Percentiles rank a stretch among this genome's conserved stretches.
phyloP scores from a whole-genome alignment of 1,139 yeast species.

The Kurtzmaniella quercitrusa region DNA sequence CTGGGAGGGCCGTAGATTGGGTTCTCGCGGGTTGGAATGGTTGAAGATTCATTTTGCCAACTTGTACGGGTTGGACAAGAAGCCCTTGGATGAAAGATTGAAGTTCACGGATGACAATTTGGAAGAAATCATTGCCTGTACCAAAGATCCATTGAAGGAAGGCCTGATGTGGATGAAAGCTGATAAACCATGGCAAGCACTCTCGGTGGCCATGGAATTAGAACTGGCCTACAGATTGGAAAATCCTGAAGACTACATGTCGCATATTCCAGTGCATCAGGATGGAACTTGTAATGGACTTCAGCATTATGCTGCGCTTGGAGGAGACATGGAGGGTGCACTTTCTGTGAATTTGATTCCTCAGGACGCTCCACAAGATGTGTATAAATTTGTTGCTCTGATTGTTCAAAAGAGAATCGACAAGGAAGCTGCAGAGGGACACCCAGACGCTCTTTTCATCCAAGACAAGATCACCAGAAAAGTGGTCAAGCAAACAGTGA shows the following conservation, averaged over 20 bases:
- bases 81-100: conserved; percentile 71
- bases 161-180: conserved; percentile 80
- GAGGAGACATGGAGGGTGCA: conserved; percentile 96
- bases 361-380: conserved; percentile 84
- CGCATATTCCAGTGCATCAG: conserved; percentile 90
- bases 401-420: conserved; percentile 62
- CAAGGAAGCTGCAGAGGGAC: conserved; percentile 54
- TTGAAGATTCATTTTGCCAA: conserved; percentile 87
- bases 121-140: conserved; percentile 60
- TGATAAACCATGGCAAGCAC: conserved; percentile 94
- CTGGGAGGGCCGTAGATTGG: conserved; percentile 84
- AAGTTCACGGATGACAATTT: conserved; percentile 66
- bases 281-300: conserved; percentile 98
- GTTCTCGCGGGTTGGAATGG: conserved; percentile 77
- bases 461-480: conserved; percentile 73
- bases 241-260: conserved; percentile 70
- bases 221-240: conserved; percentile 63
- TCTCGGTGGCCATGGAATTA: conserved; percentile 82
- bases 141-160: conserved; percentile 60
- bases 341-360: conserved; percentile 84
- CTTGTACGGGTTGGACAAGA: conserved; percentile 82
- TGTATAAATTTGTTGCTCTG: conserved; percentile 76
- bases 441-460: conserved; percentile 49
- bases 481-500: conserved; percentile 93
- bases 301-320: conserved; percentile 96